Conservation (phyloP, 164 flowering plant species). For the Echeveria elegans region DNA sequence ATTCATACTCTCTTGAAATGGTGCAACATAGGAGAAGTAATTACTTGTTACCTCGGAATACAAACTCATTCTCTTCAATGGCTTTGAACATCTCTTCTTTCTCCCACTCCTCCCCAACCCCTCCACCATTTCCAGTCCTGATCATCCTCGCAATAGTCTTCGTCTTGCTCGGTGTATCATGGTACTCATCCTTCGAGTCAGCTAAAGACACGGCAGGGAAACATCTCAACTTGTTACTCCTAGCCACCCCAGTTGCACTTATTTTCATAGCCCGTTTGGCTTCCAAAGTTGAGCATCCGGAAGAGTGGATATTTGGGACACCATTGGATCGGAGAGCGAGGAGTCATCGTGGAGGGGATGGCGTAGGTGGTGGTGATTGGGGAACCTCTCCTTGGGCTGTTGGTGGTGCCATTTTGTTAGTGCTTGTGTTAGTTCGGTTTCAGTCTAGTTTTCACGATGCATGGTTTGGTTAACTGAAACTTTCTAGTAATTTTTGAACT, state of each 20-base stretch:
- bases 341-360: neutral
- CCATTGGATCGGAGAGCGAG: neutral
- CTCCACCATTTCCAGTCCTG: slow-evolving; percentile 76
- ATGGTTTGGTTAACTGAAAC: neutral
- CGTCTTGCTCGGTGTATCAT: slow-evolving; percentile 47
- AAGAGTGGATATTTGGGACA: slow-evolving; percentile 18
- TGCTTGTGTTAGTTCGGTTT: neutral
- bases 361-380: neutral
- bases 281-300: slow-evolving; percentile 40
- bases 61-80: too few species aligned
- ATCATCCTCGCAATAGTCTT: slow-evolving; percentile 44
- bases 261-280: slow-evolving; percentile 42
- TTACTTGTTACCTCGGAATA: too few species aligned
- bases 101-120: slow-evolving; percentile 40
- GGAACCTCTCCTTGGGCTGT: slow-evolving; percentile 5
- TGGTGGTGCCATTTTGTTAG: neutral
- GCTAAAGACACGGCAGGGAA: slow-evolving; percentile 39
- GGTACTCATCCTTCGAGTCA: slow-evolving; percentile 37
- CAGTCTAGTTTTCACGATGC: neutral
- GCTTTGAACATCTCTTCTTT: slow-evolving; percentile 19
- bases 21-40: too few species aligned
- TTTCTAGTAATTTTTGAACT: neutral
- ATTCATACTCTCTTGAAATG: too few species aligned
- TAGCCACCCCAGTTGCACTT: slow-evolving; percentile 44
- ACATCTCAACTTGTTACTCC: slow-evolving; percentile 39